Evolutionary conservation across 495 filamentous ascomycete genomes (phyloP), one percentile per base, ranked within the genome.

Genomic region (Massariosphaeria phaeospora): DNA sequence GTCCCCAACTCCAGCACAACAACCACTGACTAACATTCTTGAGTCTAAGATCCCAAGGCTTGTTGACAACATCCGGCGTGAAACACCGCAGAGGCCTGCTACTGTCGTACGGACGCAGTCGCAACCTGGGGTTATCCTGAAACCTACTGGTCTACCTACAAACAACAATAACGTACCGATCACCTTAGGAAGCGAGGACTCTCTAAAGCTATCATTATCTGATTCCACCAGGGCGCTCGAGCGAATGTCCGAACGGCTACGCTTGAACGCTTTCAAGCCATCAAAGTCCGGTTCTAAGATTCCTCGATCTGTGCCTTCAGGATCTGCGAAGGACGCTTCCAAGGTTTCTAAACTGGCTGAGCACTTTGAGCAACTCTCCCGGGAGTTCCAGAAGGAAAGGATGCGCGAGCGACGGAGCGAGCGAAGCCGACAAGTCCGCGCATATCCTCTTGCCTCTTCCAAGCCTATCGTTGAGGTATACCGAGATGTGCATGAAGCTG

Each of bases 401-500:
- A 78, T 91, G 42, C 85, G 85, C 51, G 91, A 99, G 64, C 80
- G 85, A 65, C 82, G 83, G 42, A 85, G 86, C 36, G 85, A 87
- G n/a, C 88, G 83, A 61, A 84, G 83, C 63, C 81, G 83, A 13
- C 84, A 88, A 64, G 83, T 86, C 0, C 81, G 91, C 48, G 89
- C 88, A 17, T 90, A 89, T 63, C 93, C 91, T 13, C 80, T 91
- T 51, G 84, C 89, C 12, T 89, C 88, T n/a, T 94, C 91, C 20
- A 93, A 89, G 66, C 89, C 94, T 1, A 91, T 94, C 57, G 91
- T 99, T 13, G 89, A 96, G 67, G 88, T 99, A 39, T 99, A 96
- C 66, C 81, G 84, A 55, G 90, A 95, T 64, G 88, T 95, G 11
- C 81, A 86, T 55, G 90, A 96, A 66, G 93, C 94, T 30, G 90